Evolutionary conservation across 176 grass and related monocot genomes (phyloP).

Genomic region (Puccinellia tenuiflora): DNA sequence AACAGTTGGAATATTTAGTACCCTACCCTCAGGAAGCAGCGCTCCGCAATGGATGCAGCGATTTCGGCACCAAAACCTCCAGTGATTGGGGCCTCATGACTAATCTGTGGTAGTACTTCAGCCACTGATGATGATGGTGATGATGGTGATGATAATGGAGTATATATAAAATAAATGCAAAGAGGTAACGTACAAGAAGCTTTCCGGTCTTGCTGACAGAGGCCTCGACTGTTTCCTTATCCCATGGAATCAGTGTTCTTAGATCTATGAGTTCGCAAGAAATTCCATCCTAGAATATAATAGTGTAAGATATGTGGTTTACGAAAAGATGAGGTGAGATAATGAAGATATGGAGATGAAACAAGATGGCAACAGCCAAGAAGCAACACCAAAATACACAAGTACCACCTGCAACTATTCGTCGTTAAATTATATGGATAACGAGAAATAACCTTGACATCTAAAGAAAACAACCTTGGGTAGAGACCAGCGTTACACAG

Average conservation of each 20-base stretch:
- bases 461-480: no score
- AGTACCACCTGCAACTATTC: background rate
- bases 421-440: background rate
- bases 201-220: constrained; percentile 90
- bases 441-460: background rate
- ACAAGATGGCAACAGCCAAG: background rate
- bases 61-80: constrained; percentile 95
- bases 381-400: background rate
- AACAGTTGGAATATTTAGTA: constrained; percentile 18
- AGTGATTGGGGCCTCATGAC: constrained; percentile 88
- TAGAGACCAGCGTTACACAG: no score
- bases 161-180: background rate
- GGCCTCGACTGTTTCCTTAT: constrained; percentile 80
- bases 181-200: constrained; percentile 57
- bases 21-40: constrained; percentile 83
- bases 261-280: constrained; percentile 96
- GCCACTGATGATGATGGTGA: background rate
- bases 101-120: constrained; percentile 46
- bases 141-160: background rate
- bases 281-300: constrained; percentile 68
- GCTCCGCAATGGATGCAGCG: constrained; percentile 68
- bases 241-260: constrained; percentile 92
- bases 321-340: background rate
- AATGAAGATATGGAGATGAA: background rate
- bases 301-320: background rate